Percentiles rank a stretch among this genome's conserved stretches.
Conservation (phyloP, 1,284 basidiomycete genomes). For the Moniliophthora roreri region DNA sequence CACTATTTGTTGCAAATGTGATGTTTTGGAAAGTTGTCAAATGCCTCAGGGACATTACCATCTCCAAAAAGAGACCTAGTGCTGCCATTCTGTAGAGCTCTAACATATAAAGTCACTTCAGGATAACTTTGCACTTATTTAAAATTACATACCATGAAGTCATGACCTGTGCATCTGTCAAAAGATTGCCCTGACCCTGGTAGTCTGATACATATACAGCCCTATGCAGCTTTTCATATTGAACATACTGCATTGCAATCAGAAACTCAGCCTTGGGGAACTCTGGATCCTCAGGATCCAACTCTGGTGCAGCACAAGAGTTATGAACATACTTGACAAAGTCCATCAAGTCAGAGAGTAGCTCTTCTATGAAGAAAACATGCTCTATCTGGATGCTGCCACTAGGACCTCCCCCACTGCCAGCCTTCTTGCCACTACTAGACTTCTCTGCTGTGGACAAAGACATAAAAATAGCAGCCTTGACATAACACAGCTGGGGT, state of each 20-base stretch:
- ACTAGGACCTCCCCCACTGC: too few relatives aligned
- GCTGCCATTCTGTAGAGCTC: background rate
- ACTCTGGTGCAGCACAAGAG: background rate
- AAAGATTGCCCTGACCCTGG: slow-evolving; percentile 8
- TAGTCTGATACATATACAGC: slow-evolving; percentile 9
- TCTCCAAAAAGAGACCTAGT: background rate
- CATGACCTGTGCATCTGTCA: slow-evolving; percentile 34
- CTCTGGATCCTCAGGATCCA: background rate
- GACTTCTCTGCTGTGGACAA: background rate
- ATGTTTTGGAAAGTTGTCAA: background rate
- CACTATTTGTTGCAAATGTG: background rate
- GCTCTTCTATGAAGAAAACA: slow-evolving; percentile 7
- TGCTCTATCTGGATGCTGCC: background rate
- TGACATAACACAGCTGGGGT: background rate
- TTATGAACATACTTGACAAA: slow-evolving; percentile 15
- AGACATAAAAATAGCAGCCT: background rate
- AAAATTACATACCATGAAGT: slow-evolving; percentile 18
- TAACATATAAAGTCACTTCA: background rate
- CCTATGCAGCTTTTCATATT: slow-evolving; percentile 9
- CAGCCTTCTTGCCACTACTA: too few relatives aligned
- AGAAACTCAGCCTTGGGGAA: slow-evolving; percentile 9
- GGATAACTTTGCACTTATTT: background rate
- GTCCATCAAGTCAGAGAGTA: background rate
- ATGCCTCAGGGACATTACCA: background rate
- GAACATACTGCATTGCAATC: slow-evolving; percentile 6